Evolutionary conservation across 1,284 basidiomycete species (phyloP).

Genomic region (Ceratobasidium sp.): DNA sequence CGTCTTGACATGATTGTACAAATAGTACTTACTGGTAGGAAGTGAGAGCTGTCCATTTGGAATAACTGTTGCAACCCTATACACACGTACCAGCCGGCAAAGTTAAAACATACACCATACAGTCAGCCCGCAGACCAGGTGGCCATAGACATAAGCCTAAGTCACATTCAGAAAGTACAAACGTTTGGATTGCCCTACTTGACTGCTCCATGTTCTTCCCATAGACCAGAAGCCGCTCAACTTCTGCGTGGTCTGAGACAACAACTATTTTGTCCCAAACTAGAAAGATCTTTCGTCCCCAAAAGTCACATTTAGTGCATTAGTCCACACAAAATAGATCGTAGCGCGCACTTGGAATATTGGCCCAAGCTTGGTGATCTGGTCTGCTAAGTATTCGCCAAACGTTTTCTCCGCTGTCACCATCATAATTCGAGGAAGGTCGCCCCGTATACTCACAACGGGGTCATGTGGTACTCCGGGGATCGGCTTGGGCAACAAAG

Average conservation of each 20-base stretch:
- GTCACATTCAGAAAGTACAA: too few species aligned
- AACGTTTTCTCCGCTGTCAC: slow-evolving; percentile 6
- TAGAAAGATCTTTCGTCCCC: too few species aligned
- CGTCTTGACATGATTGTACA: too few species aligned
- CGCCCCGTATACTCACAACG: slow-evolving; percentile 25
- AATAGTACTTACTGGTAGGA: slow-evolving; percentile 16
- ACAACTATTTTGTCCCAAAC: too few species aligned
- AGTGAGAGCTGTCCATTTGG: slow-evolving; percentile 17
- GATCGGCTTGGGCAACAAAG: slow-evolving; percentile 23
- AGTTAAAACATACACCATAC: too few species aligned
- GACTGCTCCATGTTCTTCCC: slow-evolving; percentile 14
- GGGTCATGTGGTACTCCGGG: slow-evolving; percentile 26
- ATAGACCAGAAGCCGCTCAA: slow-evolving; percentile 6
- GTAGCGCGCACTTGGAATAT: not conserved
- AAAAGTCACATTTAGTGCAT: too few species aligned
- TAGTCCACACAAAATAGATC: too few species aligned
- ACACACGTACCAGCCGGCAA: too few species aligned
- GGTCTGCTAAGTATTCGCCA: slow-evolving; percentile 11
- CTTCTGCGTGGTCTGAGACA: slow-evolving; percentile 7
- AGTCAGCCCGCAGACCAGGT: too few species aligned
- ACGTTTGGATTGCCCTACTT: slow-evolving; percentile 15
- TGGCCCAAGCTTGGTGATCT: slow-evolving; percentile 4
- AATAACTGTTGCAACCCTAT: slow-evolving; percentile 20
- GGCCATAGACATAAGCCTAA: too few species aligned
- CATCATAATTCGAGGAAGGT: slow-evolving; percentile 1